These are phyloP conservation scores for Boechera retrofracta DNA, from an alignment of 345 rosid genomes.

Conservation along the genomic window DNA sequence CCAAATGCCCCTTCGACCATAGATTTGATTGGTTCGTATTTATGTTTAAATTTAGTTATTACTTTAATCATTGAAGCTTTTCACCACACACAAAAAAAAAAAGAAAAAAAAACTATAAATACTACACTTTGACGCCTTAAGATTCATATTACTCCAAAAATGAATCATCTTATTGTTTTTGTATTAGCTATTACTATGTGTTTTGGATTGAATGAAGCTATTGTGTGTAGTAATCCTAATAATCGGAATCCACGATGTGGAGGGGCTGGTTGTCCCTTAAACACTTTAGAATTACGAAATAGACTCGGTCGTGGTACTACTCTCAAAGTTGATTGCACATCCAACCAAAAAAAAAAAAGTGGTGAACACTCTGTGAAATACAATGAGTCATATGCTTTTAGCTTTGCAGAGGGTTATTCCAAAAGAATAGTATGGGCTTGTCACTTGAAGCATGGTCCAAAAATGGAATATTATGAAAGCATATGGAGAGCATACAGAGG, in stretches of 20 bases:
- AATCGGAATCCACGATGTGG: not conserved
- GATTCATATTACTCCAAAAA: not conserved
- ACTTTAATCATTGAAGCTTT: not conserved
- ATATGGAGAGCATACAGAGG: slow-evolving; percentile 25
- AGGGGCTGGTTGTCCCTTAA: not conserved
- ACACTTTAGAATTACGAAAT: slow-evolving; percentile 9
- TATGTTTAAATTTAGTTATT: not conserved
- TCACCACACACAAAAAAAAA: not conserved
- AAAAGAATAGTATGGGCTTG: slow-evolving; percentile 21
- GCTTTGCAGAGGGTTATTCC: not conserved
- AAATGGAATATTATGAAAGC: not conserved
- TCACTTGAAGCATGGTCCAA: slow-evolving; percentile 1
- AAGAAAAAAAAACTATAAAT: not conserved
- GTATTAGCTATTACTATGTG: not conserved
- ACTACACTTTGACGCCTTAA: not conserved
- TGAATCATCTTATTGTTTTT: slow-evolving; percentile 2
- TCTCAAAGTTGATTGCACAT: slow-evolving; percentile 23
- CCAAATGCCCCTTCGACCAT: not conserved
- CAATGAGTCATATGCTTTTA: not conserved
- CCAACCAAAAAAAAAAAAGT: not conserved
- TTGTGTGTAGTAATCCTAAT: slow-evolving; percentile 4
- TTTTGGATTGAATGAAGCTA: slow-evolving; percentile 27
- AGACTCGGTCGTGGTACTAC: not conserved
- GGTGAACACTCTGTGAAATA: not conserved
- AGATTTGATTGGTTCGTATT: not conserved